Evolutionary conservation across 495 filamentous ascomycete species (phyloP).

Genomic region (Talaromyces wortmannii): DNA sequence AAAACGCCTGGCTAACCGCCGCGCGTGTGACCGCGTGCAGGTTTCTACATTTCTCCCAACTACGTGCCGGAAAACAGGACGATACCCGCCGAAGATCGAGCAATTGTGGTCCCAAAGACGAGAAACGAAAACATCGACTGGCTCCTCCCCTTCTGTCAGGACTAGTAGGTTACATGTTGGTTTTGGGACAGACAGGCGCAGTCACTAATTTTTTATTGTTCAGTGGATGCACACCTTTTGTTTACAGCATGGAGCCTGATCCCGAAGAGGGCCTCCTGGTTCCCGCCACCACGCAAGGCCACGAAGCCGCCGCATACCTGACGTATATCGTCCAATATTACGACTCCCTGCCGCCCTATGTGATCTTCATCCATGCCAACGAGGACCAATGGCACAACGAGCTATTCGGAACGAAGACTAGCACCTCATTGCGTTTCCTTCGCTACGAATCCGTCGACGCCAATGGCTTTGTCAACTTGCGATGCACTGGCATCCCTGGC

Average conservation of each 20-base stretch:
- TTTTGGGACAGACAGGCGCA: not conserved
- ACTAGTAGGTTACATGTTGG: conserved; percentile 11
- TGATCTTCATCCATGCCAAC: conserved; percentile 33
- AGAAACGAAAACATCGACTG: conserved; percentile 17
- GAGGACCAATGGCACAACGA: conserved; percentile 39
- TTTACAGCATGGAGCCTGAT: conserved; percentile 24
- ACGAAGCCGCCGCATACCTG: conserved; percentile 33
- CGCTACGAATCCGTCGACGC: conserved; percentile 30
- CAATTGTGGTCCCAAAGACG: conserved; percentile 20
- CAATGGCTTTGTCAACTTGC: conserved; percentile 33
- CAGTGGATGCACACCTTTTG: conserved; percentile 23
- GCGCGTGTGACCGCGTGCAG: not conserved
- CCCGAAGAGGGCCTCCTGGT: conserved; percentile 23
- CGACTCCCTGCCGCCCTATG: conserved; percentile 26
- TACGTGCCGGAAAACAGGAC: not conserved
- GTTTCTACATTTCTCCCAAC: not conserved
- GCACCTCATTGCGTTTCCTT: conserved; percentile 17
- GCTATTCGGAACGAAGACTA: conserved; percentile 27
- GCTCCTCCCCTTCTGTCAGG: conserved; percentile 16
- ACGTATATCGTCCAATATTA: conserved; percentile 33
- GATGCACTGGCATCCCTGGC: conserved; percentile 29
- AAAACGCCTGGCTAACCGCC: no score
- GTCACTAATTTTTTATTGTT: not conserved
- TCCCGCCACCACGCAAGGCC: conserved; percentile 25
- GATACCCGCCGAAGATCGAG: conserved; percentile 2